These are phyloP conservation scores for Laburnicola sp. DNA, from an alignment of 2,329 filamentous ascomycete species.

Conservation along the genomic window DNA sequence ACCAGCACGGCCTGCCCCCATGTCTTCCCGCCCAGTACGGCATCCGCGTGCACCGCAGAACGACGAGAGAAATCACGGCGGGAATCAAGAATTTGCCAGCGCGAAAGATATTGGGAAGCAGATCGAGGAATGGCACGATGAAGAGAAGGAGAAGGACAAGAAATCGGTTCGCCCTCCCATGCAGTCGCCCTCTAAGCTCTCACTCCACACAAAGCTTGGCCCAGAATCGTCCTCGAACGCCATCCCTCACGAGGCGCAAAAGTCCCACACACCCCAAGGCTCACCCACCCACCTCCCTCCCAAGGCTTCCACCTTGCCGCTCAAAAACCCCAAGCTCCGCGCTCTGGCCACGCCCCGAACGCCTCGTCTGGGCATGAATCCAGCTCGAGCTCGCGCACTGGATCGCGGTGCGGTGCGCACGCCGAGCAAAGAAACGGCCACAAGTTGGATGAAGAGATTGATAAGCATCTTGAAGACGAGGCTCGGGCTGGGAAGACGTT, in stretches of 20 bases:
- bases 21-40: background rate
- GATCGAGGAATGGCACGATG: slow-evolving; percentile 20
- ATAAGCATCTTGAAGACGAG: slow-evolving; percentile 30
- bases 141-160: slow-evolving; percentile 5
- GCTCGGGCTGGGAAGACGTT: slow-evolving; percentile 15
- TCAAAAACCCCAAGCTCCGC: slow-evolving; percentile 4
- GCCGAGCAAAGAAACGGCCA: slow-evolving; percentile 28
- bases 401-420: slow-evolving; percentile 24
- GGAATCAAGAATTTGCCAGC: slow-evolving; percentile 8
- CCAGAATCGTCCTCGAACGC: no score
- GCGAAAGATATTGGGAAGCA: slow-evolving; percentile 20
- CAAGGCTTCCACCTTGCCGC: background rate
- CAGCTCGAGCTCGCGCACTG: background rate
- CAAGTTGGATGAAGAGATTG: slow-evolving; percentile 29
- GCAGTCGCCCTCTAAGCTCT: no score
- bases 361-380: slow-evolving; percentile 2
- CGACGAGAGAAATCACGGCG: slow-evolving; percentile 7
- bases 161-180: background rate
- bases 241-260: slow-evolving; percentile 4
- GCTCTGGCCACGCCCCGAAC: slow-evolving; percentile 6
- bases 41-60: slow-evolving; percentile 9
- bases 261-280: slow-evolving; percentile 11
- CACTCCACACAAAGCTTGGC: background rate
- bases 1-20: background rate
- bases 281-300: slow-evolving; percentile 7